Evolutionary conservation across 2,329 filamentous ascomycete species (phyloP), one percentile per base, ranked within the genome.

Genomic region (Fusarium luffae): DNA sequence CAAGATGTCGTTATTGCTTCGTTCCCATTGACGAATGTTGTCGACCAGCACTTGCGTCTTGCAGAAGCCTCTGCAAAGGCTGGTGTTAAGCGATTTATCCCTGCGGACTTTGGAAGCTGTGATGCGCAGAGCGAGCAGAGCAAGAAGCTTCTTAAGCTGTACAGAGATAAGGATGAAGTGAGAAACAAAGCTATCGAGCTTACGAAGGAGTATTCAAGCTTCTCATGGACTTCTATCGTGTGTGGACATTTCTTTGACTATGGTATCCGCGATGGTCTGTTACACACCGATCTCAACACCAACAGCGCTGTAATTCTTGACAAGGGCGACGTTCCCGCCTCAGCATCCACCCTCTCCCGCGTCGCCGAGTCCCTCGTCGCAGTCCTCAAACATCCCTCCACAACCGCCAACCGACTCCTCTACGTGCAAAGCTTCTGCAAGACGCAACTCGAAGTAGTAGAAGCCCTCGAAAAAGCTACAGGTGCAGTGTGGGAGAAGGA

Each of bases 21-120:
- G 1, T 75, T 81, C 40, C 78, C 77, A 2, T 70, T 80, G 1
- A 34, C 67, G 81, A n/a, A 80, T 84, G 80, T 86, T 11, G 80
- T 89, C 42, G 80, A 81, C 30, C 75, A 78, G 57, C 79, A 80
- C 52, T 64, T 81, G 8, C 77, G 85, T 10, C 80, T 90, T 57
- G 84, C 88, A 46, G 85, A 90, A 52, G 89, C 88, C 0, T 85
- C 88, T 25, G 82, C 86, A 42, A 81, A 82, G 8, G 88, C 88
- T 7, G 87, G 88, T 23, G 87, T 91, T 4, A 83, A 86, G 68
- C 83, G 88, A 27, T 89, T 89, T 79, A 81, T 91, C 42, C 88
- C 89, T 4, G 85, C 86, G 16, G 89, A 91, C 69, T 91, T 85
- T 63, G 82, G 81, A 34, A 75, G 76, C 66, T 80, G 78, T 52